phyloP scores from a whole-genome alignment of 1,284 basidiomycete genomes.

The Trametes versicolor region DNA sequence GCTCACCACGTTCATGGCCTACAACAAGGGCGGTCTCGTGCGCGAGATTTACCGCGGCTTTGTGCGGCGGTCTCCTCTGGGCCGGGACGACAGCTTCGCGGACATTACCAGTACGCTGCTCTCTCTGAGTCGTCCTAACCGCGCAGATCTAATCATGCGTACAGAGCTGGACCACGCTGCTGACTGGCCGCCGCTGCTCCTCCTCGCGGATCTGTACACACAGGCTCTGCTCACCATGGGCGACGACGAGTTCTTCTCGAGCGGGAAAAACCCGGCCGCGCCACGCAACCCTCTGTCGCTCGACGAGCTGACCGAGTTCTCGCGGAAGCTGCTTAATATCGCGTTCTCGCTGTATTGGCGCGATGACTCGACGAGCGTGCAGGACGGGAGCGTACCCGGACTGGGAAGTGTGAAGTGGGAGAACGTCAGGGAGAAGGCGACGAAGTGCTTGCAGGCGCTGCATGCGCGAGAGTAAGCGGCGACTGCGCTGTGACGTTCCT shows the following conservation, averaged over 20 bases:
- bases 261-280: slow-evolving; percentile 40
- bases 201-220: slow-evolving; percentile 87
- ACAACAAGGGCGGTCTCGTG: slow-evolving; percentile 67
- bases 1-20: slow-evolving; percentile 58
- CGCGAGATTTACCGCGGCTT: slow-evolving; percentile 79
- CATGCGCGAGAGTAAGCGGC: slow-evolving; percentile 85
- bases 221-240: slow-evolving; percentile 92
- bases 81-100: slow-evolving; percentile 56
- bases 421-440: slow-evolving; percentile 75
- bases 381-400: slow-evolving; percentile 54
- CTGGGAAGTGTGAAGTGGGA: slow-evolving; percentile 63
- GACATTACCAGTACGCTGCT: slow-evolving; percentile 52
- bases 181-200: slow-evolving; percentile 76
- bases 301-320: slow-evolving; percentile 83
- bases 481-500: slow-evolving; percentile 7
- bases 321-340: slow-evolving; percentile 78
- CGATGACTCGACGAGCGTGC: slow-evolving; percentile 59
- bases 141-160: neutral
- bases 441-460: slow-evolving; percentile 80
- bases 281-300: slow-evolving; percentile 80
- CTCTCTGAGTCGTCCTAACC: neutral
- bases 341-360: slow-evolving; percentile 86
- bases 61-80: slow-evolving; percentile 67
- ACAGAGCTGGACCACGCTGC: slow-evolving; percentile 56
- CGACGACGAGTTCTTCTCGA: slow-evolving; percentile 95